Percentiles rank a stretch among this genome's conserved stretches.
Evolutionary conservation across 768 basidiomycete genomes (phyloP).

Genomic region (Mycena epipterygia): DNA sequence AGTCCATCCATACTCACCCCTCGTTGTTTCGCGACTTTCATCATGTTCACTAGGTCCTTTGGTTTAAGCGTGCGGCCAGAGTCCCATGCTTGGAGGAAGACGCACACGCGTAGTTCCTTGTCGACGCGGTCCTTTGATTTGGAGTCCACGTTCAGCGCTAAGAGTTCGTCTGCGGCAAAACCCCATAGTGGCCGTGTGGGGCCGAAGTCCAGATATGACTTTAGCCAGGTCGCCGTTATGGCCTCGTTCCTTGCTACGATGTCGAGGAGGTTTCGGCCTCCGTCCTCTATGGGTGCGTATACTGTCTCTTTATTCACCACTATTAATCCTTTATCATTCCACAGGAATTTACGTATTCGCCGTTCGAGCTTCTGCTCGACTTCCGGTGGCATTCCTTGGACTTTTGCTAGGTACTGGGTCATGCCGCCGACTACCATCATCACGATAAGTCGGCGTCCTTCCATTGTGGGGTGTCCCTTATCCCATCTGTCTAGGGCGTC

Average conservation of each 20-base stretch:
- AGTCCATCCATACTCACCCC: neutral
- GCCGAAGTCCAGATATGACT: neutral
- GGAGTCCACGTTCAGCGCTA: neutral
- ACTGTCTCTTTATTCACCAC: conserved; percentile 1
- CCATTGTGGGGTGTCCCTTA: conserved; percentile 21
- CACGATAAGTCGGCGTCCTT: conserved; percentile 20
- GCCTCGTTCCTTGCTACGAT: too few relatives aligned
- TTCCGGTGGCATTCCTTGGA: conserved; percentile 37
- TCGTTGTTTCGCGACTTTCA: neutral
- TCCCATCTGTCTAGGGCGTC: conserved; percentile 4
- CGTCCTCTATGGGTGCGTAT: neutral
- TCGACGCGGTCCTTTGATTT: neutral
- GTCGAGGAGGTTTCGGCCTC: conserved; percentile 21
- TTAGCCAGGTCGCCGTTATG: conserved; percentile 19
- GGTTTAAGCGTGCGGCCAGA: neutral
- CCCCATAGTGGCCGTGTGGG: neutral
- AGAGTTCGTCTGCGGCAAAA: neutral
- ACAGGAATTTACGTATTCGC: conserved; percentile 14
- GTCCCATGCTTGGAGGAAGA: neutral
- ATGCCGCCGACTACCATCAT: conserved; percentile 31
- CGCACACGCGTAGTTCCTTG: neutral
- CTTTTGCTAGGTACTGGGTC: conserved; percentile 31
- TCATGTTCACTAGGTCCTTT: neutral
- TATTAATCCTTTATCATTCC: neutral
- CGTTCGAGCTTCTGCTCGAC: conserved; percentile 14